phyloP scores from a whole-genome alignment of 345 rosid species.

The Pseudoturritis turrita region DNA sequence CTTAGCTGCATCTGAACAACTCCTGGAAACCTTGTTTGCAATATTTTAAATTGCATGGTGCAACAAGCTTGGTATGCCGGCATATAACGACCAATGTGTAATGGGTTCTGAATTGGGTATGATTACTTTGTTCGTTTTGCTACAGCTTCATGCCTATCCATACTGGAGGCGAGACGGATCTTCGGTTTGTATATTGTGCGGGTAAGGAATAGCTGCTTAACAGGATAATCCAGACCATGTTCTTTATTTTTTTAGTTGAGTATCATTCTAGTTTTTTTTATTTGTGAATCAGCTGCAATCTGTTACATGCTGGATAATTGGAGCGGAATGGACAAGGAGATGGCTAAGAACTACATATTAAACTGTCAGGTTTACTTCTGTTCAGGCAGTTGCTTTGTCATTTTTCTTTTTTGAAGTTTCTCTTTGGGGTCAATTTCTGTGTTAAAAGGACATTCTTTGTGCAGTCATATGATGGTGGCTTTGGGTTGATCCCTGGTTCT shows the following conservation, averaged over 20 bases:
- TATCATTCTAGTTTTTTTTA: constrained; percentile 24
- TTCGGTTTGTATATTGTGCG: constrained; percentile 87
- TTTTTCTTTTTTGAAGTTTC: background rate
- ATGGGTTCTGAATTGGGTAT: background rate
- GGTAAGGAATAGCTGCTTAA: constrained; percentile 46
- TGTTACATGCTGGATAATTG: constrained; percentile 73
- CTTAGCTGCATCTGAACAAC: background rate
- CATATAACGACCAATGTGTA: background rate
- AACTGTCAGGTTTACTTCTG: constrained; percentile 64
- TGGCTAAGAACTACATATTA: constrained; percentile 65
- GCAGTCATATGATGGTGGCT: constrained; percentile 98
- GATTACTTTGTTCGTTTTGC: constrained; percentile 13
- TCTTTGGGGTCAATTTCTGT: constrained; percentile 19
- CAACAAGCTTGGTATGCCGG: background rate
- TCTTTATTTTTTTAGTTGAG: constrained; percentile 7
- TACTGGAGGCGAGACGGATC: constrained; percentile 81
- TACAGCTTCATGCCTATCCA: constrained; percentile 84
- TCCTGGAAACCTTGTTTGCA: background rate
- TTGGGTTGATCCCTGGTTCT: constrained; percentile 84
- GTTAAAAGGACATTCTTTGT: constrained; percentile 11
- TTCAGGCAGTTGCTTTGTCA: background rate
- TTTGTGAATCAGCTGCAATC: constrained; percentile 71
- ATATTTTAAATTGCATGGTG: background rate
- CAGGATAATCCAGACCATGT: background rate
- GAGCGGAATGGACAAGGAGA: constrained; percentile 86